Evolutionary conservation across 148 eudicot species (phyloP).

Genomic region (Persicaria tinctoria): DNA sequence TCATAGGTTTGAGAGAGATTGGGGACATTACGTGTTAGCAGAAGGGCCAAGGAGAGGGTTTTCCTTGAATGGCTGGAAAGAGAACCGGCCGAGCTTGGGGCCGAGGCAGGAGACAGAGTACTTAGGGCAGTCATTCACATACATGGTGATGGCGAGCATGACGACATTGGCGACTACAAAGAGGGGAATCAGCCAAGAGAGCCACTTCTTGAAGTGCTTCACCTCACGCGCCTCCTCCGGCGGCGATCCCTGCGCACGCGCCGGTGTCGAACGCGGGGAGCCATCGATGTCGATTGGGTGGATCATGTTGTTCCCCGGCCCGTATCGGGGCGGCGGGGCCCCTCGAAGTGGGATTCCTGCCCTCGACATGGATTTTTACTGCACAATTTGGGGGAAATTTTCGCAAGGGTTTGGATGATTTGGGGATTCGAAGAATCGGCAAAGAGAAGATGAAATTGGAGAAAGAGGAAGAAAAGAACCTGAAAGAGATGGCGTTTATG

Average conservation of each 20-base stretch:
- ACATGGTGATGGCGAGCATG: conserved; percentile 56
- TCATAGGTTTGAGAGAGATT: not conserved
- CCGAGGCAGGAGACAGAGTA: conserved; percentile 45
- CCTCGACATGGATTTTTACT: not conserved
- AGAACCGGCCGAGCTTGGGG: conserved; percentile 47
- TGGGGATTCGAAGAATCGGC: not conserved
- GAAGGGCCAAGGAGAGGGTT: conserved; percentile 87
- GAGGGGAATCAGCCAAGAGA: conserved; percentile 51
- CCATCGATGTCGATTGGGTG: conserved; percentile 8
- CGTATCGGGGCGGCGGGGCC: not conserved
- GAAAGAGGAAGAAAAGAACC: not conserved
- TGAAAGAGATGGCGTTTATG: not conserved
- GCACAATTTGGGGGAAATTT: not conserved
- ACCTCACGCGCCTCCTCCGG: conserved; percentile 14
- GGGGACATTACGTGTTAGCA: conserved; percentile 44
- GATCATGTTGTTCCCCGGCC: not conserved
- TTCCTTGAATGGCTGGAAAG: conserved; percentile 77
- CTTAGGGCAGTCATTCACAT: conserved; percentile 65
- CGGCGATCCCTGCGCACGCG: not conserved
- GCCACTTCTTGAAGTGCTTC: conserved; percentile 47
- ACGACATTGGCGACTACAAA: conserved; percentile 52
- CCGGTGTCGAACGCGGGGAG: not conserved
- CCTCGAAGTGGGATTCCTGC: not conserved
- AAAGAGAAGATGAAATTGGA: not conserved
- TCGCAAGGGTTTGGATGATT: not conserved